A percentile compares a stretch with the other conserved stretches of the same genome.
phyloP scores from a whole-genome alignment of 2,329 filamentous ascomycete species.

The Elsinoe ampelina region DNA sequence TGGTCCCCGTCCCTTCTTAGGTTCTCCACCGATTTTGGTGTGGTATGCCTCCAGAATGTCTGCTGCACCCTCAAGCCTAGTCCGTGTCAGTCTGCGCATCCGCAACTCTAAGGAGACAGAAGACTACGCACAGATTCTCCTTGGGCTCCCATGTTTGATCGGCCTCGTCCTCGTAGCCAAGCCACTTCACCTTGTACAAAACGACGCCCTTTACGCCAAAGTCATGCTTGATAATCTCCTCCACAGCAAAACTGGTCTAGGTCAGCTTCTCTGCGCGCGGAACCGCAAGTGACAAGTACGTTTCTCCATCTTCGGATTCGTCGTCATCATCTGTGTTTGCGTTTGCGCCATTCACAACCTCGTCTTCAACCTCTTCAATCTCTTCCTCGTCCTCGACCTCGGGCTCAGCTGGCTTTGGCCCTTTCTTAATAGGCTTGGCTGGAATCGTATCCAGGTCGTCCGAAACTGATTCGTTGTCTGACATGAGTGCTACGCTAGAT shows the following conservation, averaged over 20 bases:
- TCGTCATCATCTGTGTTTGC: constrained; percentile 30
- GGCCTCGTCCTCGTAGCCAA: constrained; percentile 59
- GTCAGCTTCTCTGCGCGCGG: constrained; percentile 22
- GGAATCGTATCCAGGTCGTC: constrained; percentile 14
- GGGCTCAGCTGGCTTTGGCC: constrained; percentile 19
- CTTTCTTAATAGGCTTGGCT: constrained; percentile 12
- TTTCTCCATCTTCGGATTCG: constrained; percentile 34
- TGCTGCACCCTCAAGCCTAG: constrained; percentile 27
- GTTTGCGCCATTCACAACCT: constrained; percentile 21
- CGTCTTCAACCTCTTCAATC: constrained; percentile 22
- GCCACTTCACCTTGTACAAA: constrained; percentile 69
- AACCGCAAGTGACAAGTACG: constrained; percentile 38
- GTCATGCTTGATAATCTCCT: constrained; percentile 60
- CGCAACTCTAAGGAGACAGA: not conserved
- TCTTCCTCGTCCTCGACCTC: constrained; percentile 21
- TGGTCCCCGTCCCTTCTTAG: constrained; percentile 22
- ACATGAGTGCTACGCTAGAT: not conserved
- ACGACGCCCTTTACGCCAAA: constrained; percentile 42
- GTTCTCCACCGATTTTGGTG: constrained; percentile 48
- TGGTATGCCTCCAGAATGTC: constrained; percentile 59
- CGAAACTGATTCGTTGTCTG: not conserved
- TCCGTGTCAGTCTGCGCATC: not conserved
- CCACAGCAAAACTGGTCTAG: constrained; percentile 57
- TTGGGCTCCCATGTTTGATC: constrained; percentile 76
- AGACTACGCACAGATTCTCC: constrained; percentile 51